phyloP scores from a whole-genome alignment of 176 grass and related monocot genomes.

The Bromus sterilis region DNA sequence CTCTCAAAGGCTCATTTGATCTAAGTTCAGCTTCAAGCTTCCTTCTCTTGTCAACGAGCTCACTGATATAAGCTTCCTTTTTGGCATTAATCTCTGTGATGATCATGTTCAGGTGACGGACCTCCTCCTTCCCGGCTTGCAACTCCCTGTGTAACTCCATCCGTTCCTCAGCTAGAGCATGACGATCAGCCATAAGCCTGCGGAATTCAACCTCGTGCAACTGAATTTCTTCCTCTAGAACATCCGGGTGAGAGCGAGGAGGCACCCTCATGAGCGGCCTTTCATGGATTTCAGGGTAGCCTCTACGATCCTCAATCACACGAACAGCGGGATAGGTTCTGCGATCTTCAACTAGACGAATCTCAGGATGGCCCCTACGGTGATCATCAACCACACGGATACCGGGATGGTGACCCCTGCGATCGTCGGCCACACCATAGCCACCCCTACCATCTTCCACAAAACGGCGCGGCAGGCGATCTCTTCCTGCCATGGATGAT shows the following conservation, averaged over 20 bases:
- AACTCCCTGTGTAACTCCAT: slow-evolving; percentile 35
- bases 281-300: slow-evolving; percentile 30
- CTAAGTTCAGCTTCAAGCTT: slow-evolving; percentile 71
- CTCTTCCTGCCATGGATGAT: slow-evolving; percentile 64
- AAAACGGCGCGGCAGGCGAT: slow-evolving; percentile 28
- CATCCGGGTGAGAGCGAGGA: slow-evolving; percentile 34
- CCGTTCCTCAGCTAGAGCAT: slow-evolving; percentile 45
- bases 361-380: slow-evolving; percentile 14
- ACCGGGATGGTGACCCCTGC: background rate
- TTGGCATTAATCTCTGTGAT: slow-evolving; percentile 43
- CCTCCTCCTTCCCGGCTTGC: slow-evolving; percentile 44
- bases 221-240: slow-evolving; percentile 47
- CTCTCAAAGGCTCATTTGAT: slow-evolving; percentile 42
- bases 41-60: slow-evolving; percentile 57
- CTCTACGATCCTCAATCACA: slow-evolving; percentile 27
- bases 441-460: slow-evolving; percentile 25
- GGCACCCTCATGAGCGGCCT: slow-evolving; percentile 24
- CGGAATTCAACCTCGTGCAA: slow-evolving; percentile 35
- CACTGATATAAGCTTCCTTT: slow-evolving; percentile 46
- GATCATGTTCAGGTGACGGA: slow-evolving; percentile 39
- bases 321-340: slow-evolving; percentile 15
- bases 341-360: background rate
- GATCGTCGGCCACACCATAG: background rate
- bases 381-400: slow-evolving; percentile 11
- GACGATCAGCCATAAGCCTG: slow-evolving; percentile 52